Percentiles rank a stretch among this genome's conserved stretches.
These are phyloP conservation scores for Mytilinidion resinicola DNA, from an alignment of 495 filamentous ascomycete genomes.

Conservation along the genomic window DNA sequence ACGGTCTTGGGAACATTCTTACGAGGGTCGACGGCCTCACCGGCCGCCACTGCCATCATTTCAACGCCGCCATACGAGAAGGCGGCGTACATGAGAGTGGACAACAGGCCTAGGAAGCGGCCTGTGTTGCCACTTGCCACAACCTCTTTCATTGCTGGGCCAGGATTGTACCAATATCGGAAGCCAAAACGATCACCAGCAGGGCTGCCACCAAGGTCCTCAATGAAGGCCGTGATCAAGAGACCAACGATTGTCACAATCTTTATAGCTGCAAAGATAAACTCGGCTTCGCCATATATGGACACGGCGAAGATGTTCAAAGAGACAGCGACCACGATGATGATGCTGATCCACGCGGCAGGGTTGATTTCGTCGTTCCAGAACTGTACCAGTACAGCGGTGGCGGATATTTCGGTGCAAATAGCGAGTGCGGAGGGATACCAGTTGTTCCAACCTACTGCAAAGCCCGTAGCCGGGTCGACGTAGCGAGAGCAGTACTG, in stretches of 20 bases:
- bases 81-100: conserved; percentile 34
- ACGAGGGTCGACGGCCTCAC: conserved; percentile 71
- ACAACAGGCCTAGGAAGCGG: conserved; percentile 34
- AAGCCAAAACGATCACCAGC: too few species aligned
- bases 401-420: too few species aligned
- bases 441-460: conserved; percentile 70
- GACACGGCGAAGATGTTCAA: neutral
- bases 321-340: neutral
- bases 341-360: neutral
- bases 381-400: too few species aligned
- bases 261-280: neutral
- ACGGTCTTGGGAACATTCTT: conserved; percentile 72
- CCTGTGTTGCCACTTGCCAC: conserved; percentile 25
- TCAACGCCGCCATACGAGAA: conserved; percentile 54
- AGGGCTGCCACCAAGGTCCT: too few species aligned
- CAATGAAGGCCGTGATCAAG: too few species aligned
- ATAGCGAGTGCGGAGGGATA: too few species aligned
- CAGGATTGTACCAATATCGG: too few species aligned
- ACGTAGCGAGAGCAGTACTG: conserved; percentile 67
- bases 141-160: conserved; percentile 49
- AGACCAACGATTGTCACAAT: too few species aligned
- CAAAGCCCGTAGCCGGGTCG: conserved; percentile 68
- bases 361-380: too few species aligned
- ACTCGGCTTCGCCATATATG: neutral
- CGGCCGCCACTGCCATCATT: conserved; percentile 66